Base-by-base conservation (phyloP, 768 basidiomycete species). In the Leccinum aurantiacum region DNA sequence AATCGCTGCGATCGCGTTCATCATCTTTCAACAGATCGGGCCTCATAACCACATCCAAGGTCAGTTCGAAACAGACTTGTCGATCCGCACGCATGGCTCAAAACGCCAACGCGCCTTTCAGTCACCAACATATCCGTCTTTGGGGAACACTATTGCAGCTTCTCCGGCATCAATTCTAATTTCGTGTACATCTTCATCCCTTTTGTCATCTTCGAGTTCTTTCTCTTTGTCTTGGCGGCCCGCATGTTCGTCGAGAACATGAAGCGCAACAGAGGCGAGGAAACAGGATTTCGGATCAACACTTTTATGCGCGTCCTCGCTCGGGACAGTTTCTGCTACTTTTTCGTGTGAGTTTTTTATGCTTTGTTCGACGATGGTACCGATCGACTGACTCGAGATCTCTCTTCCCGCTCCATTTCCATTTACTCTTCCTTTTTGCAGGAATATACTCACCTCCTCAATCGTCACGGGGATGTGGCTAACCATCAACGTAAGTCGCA, bases 261-360 rank as follows among this genome's bases (percentile, higher is more conserved):
- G 19, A 61, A 38, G 31, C 54, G 49, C 4, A 60, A 49, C 9
- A 54, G 24, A 10, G n/a, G n/a, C 3, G 49, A 53, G 3, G 56
- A 61, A 3, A 61, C 46, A 3, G 53, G 58, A 10, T 6, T 65
- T 10, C 29, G 59, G 35, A n/a, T 63, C 9, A 67, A 63, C 46
- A 57, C 69, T 19, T 74, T 74, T 11, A 56, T 71, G 53, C 35
- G 35, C 31, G 38, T 74, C 48, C 44, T 74, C 49, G 69, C 64
- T 0, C 65, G 73, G 22, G 72, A 74, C 37, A 75, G 72, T 24
- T 56, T 74, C 15, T 66, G 69, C 22, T 74, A 75, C 57, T 74
- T 72, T 24, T 69, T 72, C 60, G 61, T 70, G 74, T 75, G 27
- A 57, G 72, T 64, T 14, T 38, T 9, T 17, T 8, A 22, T 22